Evolutionary conservation across 164 flowering plant species (phyloP).

Genomic region (Tinospora cordifolia): DNA sequence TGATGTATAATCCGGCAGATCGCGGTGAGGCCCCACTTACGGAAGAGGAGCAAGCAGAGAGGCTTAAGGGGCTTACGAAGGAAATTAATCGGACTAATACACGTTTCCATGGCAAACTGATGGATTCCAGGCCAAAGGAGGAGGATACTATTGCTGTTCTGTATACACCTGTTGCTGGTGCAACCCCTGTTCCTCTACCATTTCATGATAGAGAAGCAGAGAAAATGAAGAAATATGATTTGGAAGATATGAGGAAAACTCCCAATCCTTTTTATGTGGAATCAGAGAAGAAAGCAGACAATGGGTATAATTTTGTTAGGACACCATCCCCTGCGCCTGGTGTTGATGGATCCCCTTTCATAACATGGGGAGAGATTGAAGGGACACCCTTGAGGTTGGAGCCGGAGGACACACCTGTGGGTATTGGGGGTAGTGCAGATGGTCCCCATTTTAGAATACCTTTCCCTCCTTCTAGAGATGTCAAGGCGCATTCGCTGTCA

Average conservation of each 20-base stretch:
- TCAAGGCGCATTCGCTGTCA: slow-evolving; percentile 79
- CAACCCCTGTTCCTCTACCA: slow-evolving; percentile 47
- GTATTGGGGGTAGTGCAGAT: slow-evolving; percentile 69
- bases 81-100: slow-evolving; percentile 42
- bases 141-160: slow-evolving; percentile 67
- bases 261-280: slow-evolving; percentile 73
- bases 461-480: slow-evolving; percentile 60
- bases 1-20: slow-evolving; percentile 11
- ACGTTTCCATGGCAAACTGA: slow-evolving; percentile 62
- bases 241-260: slow-evolving; percentile 83
- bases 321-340: slow-evolving; percentile 97
- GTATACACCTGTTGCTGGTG: slow-evolving; percentile 67
- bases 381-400: slow-evolving; percentile 93
- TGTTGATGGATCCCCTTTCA: slow-evolving; percentile 81
- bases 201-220: slow-evolving; percentile 50
- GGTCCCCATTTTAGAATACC: slow-evolving; percentile 81
- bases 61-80: no score
- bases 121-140: slow-evolving; percentile 54
- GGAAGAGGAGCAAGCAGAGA: no score
- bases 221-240: slow-evolving; percentile 63
- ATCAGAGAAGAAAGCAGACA: slow-evolving; percentile 56
- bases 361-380: slow-evolving; percentile 98
- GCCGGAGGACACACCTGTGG: slow-evolving; percentile 68
- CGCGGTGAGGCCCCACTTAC: no score
- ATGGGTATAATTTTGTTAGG: slow-evolving; percentile 73